Evolutionary conservation across 106 monocot species (phyloP).

Genomic region (Gastrodia elata): DNA sequence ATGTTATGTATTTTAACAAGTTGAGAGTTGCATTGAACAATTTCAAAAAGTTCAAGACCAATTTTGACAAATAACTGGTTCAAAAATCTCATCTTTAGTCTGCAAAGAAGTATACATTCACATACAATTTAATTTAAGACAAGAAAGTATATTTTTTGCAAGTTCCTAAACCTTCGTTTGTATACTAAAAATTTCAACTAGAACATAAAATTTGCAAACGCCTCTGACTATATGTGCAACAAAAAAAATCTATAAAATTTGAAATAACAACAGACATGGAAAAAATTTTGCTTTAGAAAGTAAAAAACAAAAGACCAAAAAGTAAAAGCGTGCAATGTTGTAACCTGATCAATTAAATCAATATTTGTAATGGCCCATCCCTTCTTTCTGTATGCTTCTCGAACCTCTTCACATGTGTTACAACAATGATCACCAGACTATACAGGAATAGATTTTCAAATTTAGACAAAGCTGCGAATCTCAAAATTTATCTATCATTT

Average conservation of each 20-base stretch:
- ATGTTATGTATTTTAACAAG: too few relatives aligned
- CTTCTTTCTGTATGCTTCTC: conserved; percentile 86
- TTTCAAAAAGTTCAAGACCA: too few relatives aligned
- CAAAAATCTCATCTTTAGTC: neutral
- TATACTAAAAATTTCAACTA: too few relatives aligned
- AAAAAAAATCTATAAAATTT: too few relatives aligned
- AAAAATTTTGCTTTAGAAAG: neutral
- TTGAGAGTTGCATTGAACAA: too few relatives aligned
- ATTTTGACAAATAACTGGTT: too few relatives aligned
- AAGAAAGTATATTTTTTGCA: neutral
- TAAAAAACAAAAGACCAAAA: neutral
- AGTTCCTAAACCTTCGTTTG: too few relatives aligned
- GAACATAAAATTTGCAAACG: too few relatives aligned
- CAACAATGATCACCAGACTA: conserved; percentile 94
- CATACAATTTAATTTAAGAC: neutral
- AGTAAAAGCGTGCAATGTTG: neutral
- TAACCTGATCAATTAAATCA: conserved; percentile 90
- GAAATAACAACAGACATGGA: too few relatives aligned
- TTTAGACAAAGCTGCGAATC: neutral
- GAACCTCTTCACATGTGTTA: conserved; percentile 95
- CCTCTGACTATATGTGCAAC: too few relatives aligned
- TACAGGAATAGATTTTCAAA: conserved; percentile 2
- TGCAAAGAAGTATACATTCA: neutral
- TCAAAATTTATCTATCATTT: neutral
- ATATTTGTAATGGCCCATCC: conserved; percentile 77